Percentiles rank a stretch among this genome's conserved stretches.
These are phyloP conservation scores for Astrephomene gubernaculifera DNA, from an alignment of 139 green algal species.

Conservation along the genomic window DNA sequence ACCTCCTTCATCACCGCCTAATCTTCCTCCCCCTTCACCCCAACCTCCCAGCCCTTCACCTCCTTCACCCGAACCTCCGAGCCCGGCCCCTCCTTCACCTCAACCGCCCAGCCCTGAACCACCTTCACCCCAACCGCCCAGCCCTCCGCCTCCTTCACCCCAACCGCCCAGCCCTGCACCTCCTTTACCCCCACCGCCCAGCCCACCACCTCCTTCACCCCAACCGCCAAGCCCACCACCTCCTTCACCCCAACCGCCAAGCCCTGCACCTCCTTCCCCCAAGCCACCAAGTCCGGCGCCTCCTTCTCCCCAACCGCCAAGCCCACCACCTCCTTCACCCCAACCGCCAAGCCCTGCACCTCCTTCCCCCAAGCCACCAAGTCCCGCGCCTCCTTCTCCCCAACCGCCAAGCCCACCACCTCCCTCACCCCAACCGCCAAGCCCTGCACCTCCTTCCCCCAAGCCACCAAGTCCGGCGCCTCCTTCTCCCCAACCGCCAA, in stretches of 20 bases:
- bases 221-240: background rate
- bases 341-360: background rate
- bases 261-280: background rate
- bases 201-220: background rate
- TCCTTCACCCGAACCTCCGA: no score
- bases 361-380: background rate
- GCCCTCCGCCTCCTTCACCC: background rate
- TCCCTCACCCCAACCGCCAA: background rate
- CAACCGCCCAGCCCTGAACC: no score
- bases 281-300: background rate
- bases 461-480: background rate
- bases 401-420: background rate
- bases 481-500: background rate
- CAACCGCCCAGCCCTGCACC: background rate
- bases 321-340: background rate
- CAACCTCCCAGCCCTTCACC: no score
- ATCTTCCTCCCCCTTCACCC: no score
- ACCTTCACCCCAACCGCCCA: background rate
- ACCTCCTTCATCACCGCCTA: no score
- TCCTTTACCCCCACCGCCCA: background rate
- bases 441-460: background rate
- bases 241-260: background rate
- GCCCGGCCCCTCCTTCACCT: no score
- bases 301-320: no score
- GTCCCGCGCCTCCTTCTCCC: background rate